phyloP scores from a whole-genome alignment of 441 rosid genomes.

The Corymbia citriodora region DNA sequence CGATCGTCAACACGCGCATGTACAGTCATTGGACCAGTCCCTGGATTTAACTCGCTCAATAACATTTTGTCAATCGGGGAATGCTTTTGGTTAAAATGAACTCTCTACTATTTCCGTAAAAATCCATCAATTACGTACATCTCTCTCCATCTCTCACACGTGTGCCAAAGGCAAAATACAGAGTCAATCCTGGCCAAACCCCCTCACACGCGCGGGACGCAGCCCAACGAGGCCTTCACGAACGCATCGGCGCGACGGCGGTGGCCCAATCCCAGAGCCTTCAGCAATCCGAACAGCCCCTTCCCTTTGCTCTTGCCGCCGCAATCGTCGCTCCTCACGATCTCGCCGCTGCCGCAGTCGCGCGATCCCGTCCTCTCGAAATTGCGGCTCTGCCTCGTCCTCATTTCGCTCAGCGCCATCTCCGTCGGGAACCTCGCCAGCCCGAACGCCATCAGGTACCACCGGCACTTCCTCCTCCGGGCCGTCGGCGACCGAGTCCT shows the following conservation, averaged over 20 bases:
- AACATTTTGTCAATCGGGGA: not conserved
- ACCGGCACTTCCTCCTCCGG: not conserved
- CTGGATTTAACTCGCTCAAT: not conserved
- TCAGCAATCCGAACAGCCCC: not conserved
- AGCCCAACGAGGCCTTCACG: not conserved
- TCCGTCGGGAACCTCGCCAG: not conserved
- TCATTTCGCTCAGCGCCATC: not conserved
- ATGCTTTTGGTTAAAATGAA: not conserved
- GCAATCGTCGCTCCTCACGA: not conserved
- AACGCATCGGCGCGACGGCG: not conserved
- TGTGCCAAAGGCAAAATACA: too few relatives aligned
- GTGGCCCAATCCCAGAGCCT: not conserved
- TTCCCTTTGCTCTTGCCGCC: not conserved
- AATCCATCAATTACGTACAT: not conserved
- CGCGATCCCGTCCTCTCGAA: not conserved
- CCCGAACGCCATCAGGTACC: not conserved
- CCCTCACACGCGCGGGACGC: not conserved
- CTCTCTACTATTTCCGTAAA: not conserved
- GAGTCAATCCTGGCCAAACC: not conserved
- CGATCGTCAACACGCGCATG: not conserved
- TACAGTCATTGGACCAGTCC: not conserved
- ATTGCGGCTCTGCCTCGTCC: not conserved
- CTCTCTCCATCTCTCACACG: not conserved
- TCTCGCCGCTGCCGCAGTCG: not conserved
- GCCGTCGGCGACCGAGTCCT: not conserved